phyloP scores from a whole-genome alignment of 2,329 filamentous ascomycete species.

The Phaeophleospora eucalypticola region DNA sequence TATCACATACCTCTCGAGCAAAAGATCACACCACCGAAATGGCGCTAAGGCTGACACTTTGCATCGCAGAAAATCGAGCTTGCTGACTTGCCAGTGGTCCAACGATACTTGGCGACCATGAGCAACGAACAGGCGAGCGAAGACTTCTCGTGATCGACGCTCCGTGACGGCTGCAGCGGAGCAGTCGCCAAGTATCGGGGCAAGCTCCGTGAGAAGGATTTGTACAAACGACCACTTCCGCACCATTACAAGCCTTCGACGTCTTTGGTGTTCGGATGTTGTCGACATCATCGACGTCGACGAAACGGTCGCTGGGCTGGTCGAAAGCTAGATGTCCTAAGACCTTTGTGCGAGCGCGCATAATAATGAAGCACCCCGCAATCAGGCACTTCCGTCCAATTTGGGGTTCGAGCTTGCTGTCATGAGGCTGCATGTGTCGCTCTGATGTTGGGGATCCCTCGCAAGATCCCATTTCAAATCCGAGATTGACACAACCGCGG shows the following conservation, averaged over 20 bases:
- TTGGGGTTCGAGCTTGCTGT: neutral
- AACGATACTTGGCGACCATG: slow-evolving; percentile 25
- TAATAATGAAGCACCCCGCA: slow-evolving; percentile 2
- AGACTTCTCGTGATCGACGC: slow-evolving; percentile 3
- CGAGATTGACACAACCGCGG: slow-evolving; percentile 4
- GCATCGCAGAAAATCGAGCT: slow-evolving; percentile 30
- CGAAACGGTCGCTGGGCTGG: no score
- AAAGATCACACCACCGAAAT: no score
- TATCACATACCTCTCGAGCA: no score
- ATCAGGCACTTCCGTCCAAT: neutral
- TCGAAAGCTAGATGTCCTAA: no score
- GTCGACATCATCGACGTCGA: no score
- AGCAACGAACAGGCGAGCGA: slow-evolving; percentile 1
- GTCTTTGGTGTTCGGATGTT: no score
- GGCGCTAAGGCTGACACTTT: slow-evolving; percentile 6
- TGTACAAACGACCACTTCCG: neutral
- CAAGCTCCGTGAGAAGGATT: neutral
- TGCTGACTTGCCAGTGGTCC: slow-evolving; percentile 28
- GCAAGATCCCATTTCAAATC: neutral
- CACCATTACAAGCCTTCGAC: no score
- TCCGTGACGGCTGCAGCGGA: neutral
- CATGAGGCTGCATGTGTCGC: neutral
- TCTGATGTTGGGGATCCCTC: neutral
- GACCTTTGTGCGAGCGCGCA: neutral
- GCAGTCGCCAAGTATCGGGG: neutral